phyloP scores from a whole-genome alignment of 2,329 filamentous ascomycete genomes.

The Alternaria tenuissima region DNA sequence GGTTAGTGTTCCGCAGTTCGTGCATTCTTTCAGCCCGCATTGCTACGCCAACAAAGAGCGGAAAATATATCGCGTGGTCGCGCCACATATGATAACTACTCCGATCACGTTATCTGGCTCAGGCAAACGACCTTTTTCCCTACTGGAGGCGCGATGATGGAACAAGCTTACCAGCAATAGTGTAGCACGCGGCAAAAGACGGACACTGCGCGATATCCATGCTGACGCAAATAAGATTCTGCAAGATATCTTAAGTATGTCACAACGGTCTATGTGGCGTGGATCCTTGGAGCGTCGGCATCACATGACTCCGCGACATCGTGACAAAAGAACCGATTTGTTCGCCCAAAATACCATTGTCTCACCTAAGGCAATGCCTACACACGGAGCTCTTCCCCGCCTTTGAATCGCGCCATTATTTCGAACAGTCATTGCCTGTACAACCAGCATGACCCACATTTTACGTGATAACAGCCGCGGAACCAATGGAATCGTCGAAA shows the following conservation, averaged over 20 bases:
- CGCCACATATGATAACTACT: not conserved
- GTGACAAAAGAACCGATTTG: not conserved
- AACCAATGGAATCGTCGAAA: not conserved
- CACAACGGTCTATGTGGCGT: not conserved
- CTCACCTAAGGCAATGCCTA: not conserved
- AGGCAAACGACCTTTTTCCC: not conserved
- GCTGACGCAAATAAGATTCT: not conserved
- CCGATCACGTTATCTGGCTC: not conserved
- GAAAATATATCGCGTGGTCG: not conserved
- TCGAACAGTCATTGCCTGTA: not conserved
- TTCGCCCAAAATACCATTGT: not conserved
- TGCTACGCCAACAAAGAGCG: not conserved
- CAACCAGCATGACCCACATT: not conserved
- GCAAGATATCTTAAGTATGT: not conserved
- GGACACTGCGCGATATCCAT: not conserved
- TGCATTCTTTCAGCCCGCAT: not conserved
- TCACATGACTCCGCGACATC: slow-evolving; percentile 5
- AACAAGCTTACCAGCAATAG: not conserved
- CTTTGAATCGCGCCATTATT: not conserved
- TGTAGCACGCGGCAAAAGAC: not conserved
- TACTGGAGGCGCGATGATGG: not conserved
- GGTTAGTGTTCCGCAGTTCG: not conserved
- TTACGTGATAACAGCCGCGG: not conserved
- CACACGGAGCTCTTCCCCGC: not conserved
- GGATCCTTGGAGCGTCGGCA: not conserved